Percentiles rank a stretch among this genome's conserved stretches.
Conservation (phyloP, 139 green algal species). For the Micromonas commoda region DNA sequence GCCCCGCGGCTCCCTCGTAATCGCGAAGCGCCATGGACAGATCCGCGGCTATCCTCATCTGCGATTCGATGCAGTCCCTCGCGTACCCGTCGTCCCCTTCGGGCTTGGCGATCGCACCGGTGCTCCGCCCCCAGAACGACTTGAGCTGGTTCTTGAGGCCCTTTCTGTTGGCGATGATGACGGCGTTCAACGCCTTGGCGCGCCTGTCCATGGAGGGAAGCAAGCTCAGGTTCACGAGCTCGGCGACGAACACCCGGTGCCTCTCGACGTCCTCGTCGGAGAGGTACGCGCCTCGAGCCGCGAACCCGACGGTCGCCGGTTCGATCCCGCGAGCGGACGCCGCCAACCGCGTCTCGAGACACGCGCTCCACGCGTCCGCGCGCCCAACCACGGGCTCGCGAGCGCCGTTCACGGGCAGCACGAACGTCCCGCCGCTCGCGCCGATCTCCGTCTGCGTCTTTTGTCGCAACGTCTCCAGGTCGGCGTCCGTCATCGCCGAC, state of each 20-base stretch:
- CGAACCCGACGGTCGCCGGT: neutral
- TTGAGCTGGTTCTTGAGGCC: conserved; percentile 84
- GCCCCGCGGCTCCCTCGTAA: conserved; percentile 64
- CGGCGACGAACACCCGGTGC: neutral
- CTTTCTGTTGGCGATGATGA: conserved; percentile 55
- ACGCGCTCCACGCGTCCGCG: neutral
- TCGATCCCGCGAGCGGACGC: neutral
- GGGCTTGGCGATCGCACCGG: conserved; percentile 19
- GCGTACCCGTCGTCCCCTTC: conserved; percentile 23
- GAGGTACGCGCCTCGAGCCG: neutral
- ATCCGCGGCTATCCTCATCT: conserved; percentile 74
- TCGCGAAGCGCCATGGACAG: conserved; percentile 73
- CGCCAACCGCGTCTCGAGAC: neutral
- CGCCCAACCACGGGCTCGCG: too few species aligned
- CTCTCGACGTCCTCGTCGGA: neutral
- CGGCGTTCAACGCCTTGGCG: conserved; percentile 49
- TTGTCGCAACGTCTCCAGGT: neutral
- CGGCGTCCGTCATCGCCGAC: neutral
- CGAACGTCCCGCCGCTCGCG: too few species aligned
- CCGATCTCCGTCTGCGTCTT: too few species aligned
- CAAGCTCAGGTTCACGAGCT: conserved; percentile 19
- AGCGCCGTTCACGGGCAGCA: too few species aligned
- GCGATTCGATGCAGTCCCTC: conserved; percentile 52
- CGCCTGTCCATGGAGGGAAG: conserved; percentile 61
- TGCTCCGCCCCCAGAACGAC: conserved; percentile 55